Conservation (phyloP, 352 stramenopile species). For the Phytophthora ramorum region DNA sequence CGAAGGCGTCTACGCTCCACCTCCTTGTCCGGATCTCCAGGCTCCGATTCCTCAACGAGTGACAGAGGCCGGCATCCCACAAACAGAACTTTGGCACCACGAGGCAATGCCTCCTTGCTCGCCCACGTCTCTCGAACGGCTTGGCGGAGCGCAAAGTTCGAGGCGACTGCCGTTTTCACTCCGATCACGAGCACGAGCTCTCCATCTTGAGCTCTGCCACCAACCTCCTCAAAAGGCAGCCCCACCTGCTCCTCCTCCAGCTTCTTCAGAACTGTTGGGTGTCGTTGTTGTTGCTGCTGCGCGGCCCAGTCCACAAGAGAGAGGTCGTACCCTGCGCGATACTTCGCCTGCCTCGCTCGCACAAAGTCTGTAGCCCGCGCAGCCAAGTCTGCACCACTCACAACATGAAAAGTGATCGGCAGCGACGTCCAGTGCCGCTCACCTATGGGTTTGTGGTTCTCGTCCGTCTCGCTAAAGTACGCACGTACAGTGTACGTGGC, state of each 20-base stretch:
- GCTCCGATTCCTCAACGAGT: neutral
- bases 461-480: neutral
- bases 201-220: neutral
- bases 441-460: neutral
- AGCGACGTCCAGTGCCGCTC: neutral
- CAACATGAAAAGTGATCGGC: neutral
- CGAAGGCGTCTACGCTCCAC: neutral
- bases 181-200: conserved; percentile 33
- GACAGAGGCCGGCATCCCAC: conserved; percentile 23
- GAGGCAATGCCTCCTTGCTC: conserved; percentile 3
- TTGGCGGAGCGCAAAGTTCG: conserved; percentile 34
- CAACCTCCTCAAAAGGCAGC: neutral
- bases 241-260: neutral
- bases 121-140: conserved; percentile 46
- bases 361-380: neutral
- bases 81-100: conserved; percentile 23
- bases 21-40: neutral
- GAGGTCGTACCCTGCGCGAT: neutral
- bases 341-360: neutral
- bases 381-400: neutral
- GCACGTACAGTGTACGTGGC: neutral
- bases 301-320: neutral
- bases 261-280: neutral
- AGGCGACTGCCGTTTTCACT: conserved; percentile 33
- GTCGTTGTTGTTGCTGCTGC: neutral